These are phyloP conservation scores for Stephania japonica DNA, from an alignment of 164 flowering plant species.

Conservation along the genomic window DNA sequence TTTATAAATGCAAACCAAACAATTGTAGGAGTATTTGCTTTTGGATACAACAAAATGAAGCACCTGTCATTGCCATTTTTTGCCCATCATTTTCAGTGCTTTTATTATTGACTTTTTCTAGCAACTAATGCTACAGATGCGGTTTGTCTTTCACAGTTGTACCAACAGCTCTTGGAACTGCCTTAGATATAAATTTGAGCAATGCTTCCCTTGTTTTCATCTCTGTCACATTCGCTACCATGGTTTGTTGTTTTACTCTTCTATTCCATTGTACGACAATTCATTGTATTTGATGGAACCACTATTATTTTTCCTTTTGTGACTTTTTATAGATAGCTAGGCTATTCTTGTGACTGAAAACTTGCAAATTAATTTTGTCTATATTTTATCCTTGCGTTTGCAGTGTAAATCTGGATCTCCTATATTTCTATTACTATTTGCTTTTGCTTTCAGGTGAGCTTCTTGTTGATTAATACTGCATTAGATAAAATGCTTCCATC, in stretches of 20 bases:
- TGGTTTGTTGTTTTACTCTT: conserved; percentile 55
- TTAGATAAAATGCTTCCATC: background rate
- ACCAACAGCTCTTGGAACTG: conserved; percentile 95
- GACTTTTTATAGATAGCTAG: background rate
- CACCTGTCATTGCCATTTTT: background rate
- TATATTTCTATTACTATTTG: conserved; percentile 92
- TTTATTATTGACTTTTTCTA: conserved; percentile 42
- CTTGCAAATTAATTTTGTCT: background rate
- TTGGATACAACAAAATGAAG: background rate
- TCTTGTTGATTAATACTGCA: conserved; percentile 10
- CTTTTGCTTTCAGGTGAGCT: conserved; percentile 94
- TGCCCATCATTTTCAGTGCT: conserved; percentile 5
- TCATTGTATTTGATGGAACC: conserved; percentile 6
- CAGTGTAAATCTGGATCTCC: conserved; percentile 99
- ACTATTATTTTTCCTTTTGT: background rate
- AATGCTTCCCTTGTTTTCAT: conserved; percentile 96
- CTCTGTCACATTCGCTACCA: conserved; percentile 98
- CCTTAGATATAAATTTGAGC: conserved; percentile 92
- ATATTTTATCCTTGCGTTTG: conserved; percentile 16
- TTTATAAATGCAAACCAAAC: too few species aligned
- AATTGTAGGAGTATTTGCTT: too few species aligned
- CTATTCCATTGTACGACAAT: background rate
- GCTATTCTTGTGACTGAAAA: conserved; percentile 4
- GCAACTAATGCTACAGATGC: conserved; percentile 78
- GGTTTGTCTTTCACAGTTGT: conserved; percentile 95